These are phyloP conservation scores for Trichoderma sp. DNA, from an alignment of 2,329 filamentous ascomycete genomes.

Conservation along the genomic window DNA sequence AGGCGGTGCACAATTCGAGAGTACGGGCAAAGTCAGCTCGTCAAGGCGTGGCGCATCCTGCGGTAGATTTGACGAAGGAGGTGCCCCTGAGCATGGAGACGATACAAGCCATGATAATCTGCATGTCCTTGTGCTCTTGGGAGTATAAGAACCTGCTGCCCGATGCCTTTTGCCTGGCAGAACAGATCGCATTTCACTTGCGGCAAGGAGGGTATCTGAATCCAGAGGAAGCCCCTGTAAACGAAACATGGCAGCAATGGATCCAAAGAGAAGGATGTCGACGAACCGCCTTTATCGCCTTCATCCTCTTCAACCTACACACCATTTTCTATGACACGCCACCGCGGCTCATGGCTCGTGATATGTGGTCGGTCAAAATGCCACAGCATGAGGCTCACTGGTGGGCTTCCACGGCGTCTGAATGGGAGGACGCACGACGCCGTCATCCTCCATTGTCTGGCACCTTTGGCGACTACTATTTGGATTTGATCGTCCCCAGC, in stretches of 20 bases:
- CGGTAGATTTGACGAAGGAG: not conserved
- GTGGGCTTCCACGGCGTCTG: conserved; percentile 6
- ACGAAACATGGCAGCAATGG: conserved; percentile 4
- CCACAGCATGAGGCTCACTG: conserved; percentile 17
- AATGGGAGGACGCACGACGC: conserved; percentile 15
- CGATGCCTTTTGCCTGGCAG: conserved; percentile 8
- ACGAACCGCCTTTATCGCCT: conserved; percentile 8
- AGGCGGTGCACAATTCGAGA: conserved; percentile 8
- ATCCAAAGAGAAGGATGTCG: conserved; percentile 6
- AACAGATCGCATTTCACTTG: conserved; percentile 5
- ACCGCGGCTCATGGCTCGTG: conserved; percentile 18
- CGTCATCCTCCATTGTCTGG: conserved; percentile 3
- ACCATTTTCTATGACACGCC: conserved; percentile 12
- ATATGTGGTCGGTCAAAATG: conserved; percentile 14
- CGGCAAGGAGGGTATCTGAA: conserved; percentile 14
- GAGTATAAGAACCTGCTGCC: conserved; percentile 16
- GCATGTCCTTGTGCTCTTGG: conserved; percentile 22
- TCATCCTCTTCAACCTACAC: conserved; percentile 5
- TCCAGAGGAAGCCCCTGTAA: not conserved
- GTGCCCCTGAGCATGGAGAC: not conserved
- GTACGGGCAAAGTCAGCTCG: conserved; percentile 6
- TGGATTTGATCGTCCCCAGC: not conserved
- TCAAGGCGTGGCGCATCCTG: not conserved
- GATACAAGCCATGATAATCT: conserved; percentile 22
- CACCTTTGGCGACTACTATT: conserved; percentile 19